Base-by-base conservation (phyloP, 2,329 filamentous ascomycete species). In the Seiridium cupressi region DNA sequence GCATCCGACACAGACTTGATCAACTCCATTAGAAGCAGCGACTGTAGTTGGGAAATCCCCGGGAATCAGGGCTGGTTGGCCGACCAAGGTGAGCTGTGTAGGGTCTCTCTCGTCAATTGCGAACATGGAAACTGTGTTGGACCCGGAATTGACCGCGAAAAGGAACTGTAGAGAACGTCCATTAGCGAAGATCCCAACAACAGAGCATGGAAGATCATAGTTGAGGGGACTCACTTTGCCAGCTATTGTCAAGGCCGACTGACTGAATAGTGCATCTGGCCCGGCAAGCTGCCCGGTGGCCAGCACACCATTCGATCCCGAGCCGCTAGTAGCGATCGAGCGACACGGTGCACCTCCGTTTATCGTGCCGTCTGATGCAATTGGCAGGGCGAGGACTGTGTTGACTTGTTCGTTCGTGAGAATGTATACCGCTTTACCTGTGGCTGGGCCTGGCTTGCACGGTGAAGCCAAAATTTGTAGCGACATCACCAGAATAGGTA, bases 61-160 rank as follows among this genome's bases (percentile, higher is more conserved):
- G 0, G 80, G 76, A 1, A 84, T 69, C 0, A 71, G 42, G 4
- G 72, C 73, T 0, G 83, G 77, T 8, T 72, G 44, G 35, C 81
- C 81, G 3, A 83, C 64, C 61, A 78, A 69, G 0, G 69, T 75
- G 32, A 85, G 74, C 32, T 76, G 72, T 0, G 78, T 79, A 0
- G 82, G 77, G 60, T 84, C 70, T 0, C 60, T 44, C 0, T 62
- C 26, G 4, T 75, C 69, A 63, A 85, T 81, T 5, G 65, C 53
- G 46, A 86, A 77, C 77, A 84, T 81, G 57, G 76, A 76, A 3
- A 85, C 62, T 0, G 78, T 80, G 66, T 84, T 84, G 31, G 80
- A 83, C 4, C 81, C 82, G 1, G 81, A 70, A 57, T 84, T 84
- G 47, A 86, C 82, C 1, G 81, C 81, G 62, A 88, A 85, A 1